phyloP scores from a whole-genome alignment of 2,329 filamentous ascomycete genomes.

The Domatiomyces catenatus region DNA sequence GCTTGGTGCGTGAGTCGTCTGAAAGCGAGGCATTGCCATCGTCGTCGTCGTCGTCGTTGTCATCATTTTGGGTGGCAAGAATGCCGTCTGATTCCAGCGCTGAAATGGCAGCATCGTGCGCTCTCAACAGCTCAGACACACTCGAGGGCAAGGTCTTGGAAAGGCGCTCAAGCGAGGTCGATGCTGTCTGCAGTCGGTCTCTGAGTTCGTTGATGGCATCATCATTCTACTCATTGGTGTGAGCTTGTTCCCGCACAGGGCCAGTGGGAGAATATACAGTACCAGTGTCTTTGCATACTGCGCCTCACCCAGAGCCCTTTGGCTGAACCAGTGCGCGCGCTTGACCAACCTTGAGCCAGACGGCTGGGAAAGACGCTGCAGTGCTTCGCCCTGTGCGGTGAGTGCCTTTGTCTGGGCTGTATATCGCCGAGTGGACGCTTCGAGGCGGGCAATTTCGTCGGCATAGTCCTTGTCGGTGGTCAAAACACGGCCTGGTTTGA shows the following conservation, averaged over 20 bases:
- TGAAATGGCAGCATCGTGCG: constrained; percentile 9
- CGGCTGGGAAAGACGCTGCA: not conserved
- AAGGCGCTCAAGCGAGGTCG: constrained; percentile 1
- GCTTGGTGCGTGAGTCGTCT: not conserved
- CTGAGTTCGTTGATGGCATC: not conserved
- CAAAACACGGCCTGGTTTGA: not conserved
- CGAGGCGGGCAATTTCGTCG: not conserved
- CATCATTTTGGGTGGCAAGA: not conserved
- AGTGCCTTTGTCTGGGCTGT: not conserved
- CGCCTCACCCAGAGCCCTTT: not conserved
- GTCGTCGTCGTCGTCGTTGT: not conserved
- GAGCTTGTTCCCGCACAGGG: not conserved
- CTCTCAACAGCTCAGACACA: constrained; percentile 4
- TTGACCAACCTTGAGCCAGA: not conserved
- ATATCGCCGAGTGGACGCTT: not conserved
- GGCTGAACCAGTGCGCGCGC: not conserved
- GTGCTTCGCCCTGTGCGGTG: not conserved
- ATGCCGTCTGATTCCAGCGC: constrained; percentile 4
- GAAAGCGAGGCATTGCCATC: not conserved
- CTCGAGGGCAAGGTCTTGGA: constrained; percentile 2
- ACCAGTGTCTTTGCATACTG: not conserved
- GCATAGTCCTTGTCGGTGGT: not conserved
- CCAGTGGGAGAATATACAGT: not conserved
- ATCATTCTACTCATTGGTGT: not conserved
- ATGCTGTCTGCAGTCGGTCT: not conserved